These are phyloP conservation scores for Epichloe brachyelytri DNA, from an alignment of 2,329 filamentous ascomycete species.

Conservation along the genomic window DNA sequence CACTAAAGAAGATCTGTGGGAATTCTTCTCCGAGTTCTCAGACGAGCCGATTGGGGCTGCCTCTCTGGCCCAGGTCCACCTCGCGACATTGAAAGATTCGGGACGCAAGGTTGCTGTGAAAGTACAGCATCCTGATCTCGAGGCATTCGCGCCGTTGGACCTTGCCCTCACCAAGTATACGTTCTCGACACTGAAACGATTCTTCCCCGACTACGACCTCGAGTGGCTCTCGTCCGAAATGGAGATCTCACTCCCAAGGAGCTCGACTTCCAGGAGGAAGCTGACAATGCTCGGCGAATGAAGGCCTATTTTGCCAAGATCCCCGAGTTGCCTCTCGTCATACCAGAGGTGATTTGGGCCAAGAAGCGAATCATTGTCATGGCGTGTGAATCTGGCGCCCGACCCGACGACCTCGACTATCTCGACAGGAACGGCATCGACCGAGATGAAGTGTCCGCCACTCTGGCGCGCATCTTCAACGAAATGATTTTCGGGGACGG, in stretches of 20 bases:
- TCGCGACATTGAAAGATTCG: conserved; percentile 68
- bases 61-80: conserved; percentile 86
- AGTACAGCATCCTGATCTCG: conserved; percentile 81
- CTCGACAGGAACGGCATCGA: conserved; percentile 80
- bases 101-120: conserved; percentile 90
- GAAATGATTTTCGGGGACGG: conserved; percentile 95
- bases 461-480: conserved; percentile 87
- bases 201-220: conserved; percentile 95
- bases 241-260: conserved; percentile 80
- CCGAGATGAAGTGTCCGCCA: conserved; percentile 87
- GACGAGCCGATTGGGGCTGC: conserved; percentile 76
- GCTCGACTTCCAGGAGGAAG: conserved; percentile 79
- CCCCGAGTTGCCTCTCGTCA: conserved; percentile 65
- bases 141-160: conserved; percentile 83
- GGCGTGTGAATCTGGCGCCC: conserved; percentile 77
- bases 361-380: conserved; percentile 85
- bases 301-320: conserved; percentile 68
- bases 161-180: conserved; percentile 77
- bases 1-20: conserved; percentile 63
- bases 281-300: conserved; percentile 67
- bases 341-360: conserved; percentile 83
- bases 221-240: conserved; percentile 94
- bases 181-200: conserved; percentile 77
- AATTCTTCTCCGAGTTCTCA: conserved; percentile 80
- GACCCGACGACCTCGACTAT: conserved; percentile 80